These are phyloP conservation scores for Pseudocercospora fuligena DNA, from an alignment of 2,329 filamentous ascomycete genomes.

Conservation along the genomic window DNA sequence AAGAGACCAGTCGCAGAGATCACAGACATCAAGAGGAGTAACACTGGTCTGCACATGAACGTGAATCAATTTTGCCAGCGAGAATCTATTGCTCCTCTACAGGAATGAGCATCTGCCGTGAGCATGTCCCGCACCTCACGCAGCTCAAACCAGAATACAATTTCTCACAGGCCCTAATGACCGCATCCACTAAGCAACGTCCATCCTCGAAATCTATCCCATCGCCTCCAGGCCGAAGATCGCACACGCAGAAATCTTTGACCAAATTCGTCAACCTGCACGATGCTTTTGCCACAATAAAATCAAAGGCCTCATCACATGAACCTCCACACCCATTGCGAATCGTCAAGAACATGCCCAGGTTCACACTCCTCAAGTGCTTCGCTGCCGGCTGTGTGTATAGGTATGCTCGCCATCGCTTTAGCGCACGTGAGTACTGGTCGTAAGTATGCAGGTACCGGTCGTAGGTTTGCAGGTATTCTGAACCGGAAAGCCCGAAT, in stretches of 20 bases:
- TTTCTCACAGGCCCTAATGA: too few relatives aligned
- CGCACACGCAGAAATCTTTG: neutral
- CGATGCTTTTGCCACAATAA: neutral
- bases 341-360: neutral
- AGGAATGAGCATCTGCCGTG: too few relatives aligned
- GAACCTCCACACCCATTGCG: neutral
- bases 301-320: neutral
- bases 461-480: neutral
- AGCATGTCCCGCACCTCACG: too few relatives aligned
- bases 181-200: too few relatives aligned
- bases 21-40: too few relatives aligned
- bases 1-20: too few relatives aligned
- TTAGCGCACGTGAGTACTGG: neutral
- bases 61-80: too few relatives aligned
- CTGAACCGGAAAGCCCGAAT: neutral
- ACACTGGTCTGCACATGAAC: too few relatives aligned
- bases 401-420: neutral
- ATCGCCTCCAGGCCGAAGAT: neutral
- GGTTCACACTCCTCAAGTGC: neutral
- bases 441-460: neutral
- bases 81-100: too few relatives aligned
- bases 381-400: neutral
- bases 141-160: too few relatives aligned
- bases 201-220: too few relatives aligned
- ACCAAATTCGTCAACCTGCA: neutral